These are phyloP conservation scores for Citrus hindsii DNA, from an alignment of 345 rosid species.

Conservation along the genomic window DNA sequence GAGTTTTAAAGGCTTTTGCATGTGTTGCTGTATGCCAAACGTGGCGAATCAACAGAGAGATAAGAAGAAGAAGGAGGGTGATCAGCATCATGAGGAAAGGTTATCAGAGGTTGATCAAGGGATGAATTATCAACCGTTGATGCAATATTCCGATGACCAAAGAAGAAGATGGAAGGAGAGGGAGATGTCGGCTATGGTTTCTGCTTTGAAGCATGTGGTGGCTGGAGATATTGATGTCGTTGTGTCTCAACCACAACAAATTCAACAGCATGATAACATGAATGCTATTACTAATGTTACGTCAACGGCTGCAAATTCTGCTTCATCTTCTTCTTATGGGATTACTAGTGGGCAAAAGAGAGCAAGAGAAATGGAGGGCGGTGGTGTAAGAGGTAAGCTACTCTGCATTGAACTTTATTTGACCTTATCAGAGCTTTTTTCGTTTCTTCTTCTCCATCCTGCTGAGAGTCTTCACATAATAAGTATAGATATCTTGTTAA, in stretches of 20 bases:
- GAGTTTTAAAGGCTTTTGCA: neutral
- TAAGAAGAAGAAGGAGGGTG: neutral
- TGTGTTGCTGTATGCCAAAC: conserved; percentile 16
- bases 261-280: neutral
- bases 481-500: too few relatives aligned
- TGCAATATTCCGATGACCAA: neutral
- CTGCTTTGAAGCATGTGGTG: conserved; percentile 70
- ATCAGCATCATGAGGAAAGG: neutral
- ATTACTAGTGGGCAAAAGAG: conserved; percentile 31
- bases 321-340: conserved; percentile 14
- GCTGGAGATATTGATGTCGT: conserved; percentile 47
- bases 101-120: conserved; percentile 15
- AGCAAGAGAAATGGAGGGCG: conserved; percentile 35
- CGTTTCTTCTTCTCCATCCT: too few relatives aligned
- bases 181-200: conserved; percentile 75
- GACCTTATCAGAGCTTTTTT: too few relatives aligned
- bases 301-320: neutral
- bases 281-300: neutral
- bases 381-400: conserved; percentile 26
- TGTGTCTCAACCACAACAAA: conserved; percentile 1
- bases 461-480: too few relatives aligned
- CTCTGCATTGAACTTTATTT: neutral
- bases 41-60: conserved; percentile 32
- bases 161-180: conserved; percentile 36
- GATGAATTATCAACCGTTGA: conserved; percentile 9